Evolutionary conservation across 1,284 basidiomycete genomes (phyloP).

Genomic region (Heterobasidion parviporum): DNA sequence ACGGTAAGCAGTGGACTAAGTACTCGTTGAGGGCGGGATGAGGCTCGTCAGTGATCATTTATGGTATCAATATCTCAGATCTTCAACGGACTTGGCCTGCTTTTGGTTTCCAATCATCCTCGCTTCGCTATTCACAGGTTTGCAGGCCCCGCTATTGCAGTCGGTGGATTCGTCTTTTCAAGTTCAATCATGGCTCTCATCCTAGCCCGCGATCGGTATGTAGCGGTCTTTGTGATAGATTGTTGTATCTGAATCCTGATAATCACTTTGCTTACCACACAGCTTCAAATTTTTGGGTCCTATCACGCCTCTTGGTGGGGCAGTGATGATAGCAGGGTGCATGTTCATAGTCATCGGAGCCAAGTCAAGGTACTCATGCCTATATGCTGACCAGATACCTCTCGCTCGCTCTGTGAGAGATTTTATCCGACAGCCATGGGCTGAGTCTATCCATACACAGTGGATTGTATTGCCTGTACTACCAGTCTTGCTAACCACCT

Average conservation of each 20-base stretch:
- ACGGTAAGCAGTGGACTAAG: constrained; percentile 34
- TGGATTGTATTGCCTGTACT: too few relatives aligned
- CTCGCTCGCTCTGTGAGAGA: constrained; percentile 37
- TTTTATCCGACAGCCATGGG: too few relatives aligned
- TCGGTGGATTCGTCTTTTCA: constrained; percentile 62
- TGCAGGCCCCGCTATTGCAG: constrained; percentile 63
- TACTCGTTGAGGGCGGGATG: background rate
- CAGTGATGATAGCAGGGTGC: constrained; percentile 74
- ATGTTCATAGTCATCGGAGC: constrained; percentile 16
- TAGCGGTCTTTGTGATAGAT: background rate
- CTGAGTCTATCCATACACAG: too few relatives aligned
- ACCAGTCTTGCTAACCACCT: too few relatives aligned
- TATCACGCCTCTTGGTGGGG: constrained; percentile 69
- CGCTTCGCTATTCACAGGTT: constrained; percentile 55
- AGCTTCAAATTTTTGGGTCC: constrained; percentile 63
- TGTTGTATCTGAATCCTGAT: background rate
- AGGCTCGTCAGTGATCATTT: background rate
- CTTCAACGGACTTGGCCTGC: constrained; percentile 69
- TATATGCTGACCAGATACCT: constrained; percentile 33
- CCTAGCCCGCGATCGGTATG: constrained; percentile 45
- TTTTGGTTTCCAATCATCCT: constrained; percentile 67
- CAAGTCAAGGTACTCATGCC: background rate
- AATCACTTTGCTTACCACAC: background rate
- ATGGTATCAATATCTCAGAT: constrained; percentile 33
- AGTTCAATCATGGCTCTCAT: constrained; percentile 64